Percentiles rank a stretch among this genome's conserved stretches.
These are phyloP conservation scores for Auricularia cornea DNA, from an alignment of 768 basidiomycete genomes.

Conservation along the genomic window DNA sequence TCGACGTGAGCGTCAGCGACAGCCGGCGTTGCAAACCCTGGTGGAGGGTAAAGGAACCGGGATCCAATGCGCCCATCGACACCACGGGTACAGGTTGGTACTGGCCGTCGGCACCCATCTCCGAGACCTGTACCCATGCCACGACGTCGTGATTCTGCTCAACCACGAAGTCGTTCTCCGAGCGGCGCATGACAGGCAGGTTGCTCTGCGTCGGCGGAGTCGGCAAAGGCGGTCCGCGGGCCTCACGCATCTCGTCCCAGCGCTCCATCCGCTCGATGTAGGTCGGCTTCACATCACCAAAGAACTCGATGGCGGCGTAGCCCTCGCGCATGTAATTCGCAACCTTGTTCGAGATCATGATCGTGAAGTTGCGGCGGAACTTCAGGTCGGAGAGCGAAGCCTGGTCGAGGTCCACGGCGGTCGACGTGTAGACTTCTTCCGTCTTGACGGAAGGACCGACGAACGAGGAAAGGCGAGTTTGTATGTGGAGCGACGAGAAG, in stretches of 20 bases:
- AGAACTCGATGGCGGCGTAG: conserved; percentile 86
- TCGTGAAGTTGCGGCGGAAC: conserved; percentile 74
- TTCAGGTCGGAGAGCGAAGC: conserved; percentile 70
- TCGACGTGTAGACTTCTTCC: conserved; percentile 79
- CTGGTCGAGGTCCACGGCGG: conserved; percentile 61
- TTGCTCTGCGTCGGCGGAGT: conserved; percentile 5
- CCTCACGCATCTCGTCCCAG: conserved; percentile 91
- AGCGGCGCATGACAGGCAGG: conserved; percentile 75
- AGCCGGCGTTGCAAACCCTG: conserved; percentile 90
- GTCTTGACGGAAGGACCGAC: conserved; percentile 58
- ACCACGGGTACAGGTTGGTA: conserved; percentile 80
- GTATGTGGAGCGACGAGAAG: conserved; percentile 77
- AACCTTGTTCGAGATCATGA: conserved; percentile 67
- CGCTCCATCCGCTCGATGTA: conserved; percentile 85
- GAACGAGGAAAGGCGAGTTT: conserved; percentile 82
- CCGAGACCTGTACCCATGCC: conserved; percentile 76
- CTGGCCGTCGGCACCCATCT: conserved; percentile 76
- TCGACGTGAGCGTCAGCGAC: conserved; percentile 65
- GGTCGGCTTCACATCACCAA: conserved; percentile 69
- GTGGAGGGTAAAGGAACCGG: conserved; percentile 79
- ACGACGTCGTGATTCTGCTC: conserved; percentile 89
- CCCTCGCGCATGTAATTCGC: conserved; percentile 62
- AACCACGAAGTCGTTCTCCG: conserved; percentile 85
- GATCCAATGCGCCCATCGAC: conserved; percentile 64
- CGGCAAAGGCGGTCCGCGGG: conserved; percentile 30